Base-by-base conservation (phyloP, 2,329 filamentous ascomycete species). In the Niveomyces coronatus region DNA sequence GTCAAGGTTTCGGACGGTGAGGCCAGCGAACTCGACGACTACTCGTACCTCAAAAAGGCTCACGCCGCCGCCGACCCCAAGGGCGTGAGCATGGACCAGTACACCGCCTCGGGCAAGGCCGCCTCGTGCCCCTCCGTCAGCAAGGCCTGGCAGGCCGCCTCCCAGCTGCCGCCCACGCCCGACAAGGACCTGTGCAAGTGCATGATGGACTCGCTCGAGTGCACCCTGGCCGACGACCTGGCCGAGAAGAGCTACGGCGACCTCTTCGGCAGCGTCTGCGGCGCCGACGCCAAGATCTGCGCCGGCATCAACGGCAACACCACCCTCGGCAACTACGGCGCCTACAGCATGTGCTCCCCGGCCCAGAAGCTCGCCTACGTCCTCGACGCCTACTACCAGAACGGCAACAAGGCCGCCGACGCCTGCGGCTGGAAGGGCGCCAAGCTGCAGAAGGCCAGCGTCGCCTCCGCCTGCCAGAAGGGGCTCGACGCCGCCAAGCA, bases 111-210 rank as follows among this genome's bases (percentile, higher is more conserved):
- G 57, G 88, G 86, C 72, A 76, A 74, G 35, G 66, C 77, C 17
- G 70, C 74, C 36, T 57, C 71, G 32, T 98, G 91, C 75, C 91
- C 91, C 17, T 65, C 65, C 13, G 62, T 79, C 41, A 65, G 61
- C 49, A 48, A 61, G 26, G 66, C 64, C 53, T 98, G 91, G 89
- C 66, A 71, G 48, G 61, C 57, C 44, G 37, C 31, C 17, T 67
- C 70, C 30, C 67, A 64, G 41, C 84, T 98, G 23, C 91, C 91
- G 19, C 89, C 88, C 9, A 75, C 74, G 9, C 87, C 88, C 46
- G 85, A 96, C 64, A 55, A 74, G 31, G 54, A 76, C 31, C 78
- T 94, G 32, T 98, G 91, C 72, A 61, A 70, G 41, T 98, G 91
- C 75, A 94, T 94, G 85, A 72, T 75, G 58, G 67, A 74, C 46